These are phyloP conservation scores for Diplogelasinospora grovesii DNA, from an alignment of 495 filamentous ascomycete species.

Conservation along the genomic window DNA sequence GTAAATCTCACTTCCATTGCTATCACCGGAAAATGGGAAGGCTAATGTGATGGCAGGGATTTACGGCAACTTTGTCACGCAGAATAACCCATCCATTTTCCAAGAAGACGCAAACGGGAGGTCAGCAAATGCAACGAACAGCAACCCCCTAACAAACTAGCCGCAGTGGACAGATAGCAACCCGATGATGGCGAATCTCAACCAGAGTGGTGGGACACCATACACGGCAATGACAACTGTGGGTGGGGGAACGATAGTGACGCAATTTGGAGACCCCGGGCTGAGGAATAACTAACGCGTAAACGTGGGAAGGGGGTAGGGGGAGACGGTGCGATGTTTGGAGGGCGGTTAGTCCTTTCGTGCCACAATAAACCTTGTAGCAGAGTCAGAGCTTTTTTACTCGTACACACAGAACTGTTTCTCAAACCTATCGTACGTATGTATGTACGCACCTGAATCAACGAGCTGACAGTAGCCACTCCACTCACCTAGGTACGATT, in stretches of 20 bases:
- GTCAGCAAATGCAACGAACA: neutral
- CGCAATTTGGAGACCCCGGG: slow-evolving; percentile 26
- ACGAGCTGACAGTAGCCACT: too few species aligned
- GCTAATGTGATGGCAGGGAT: too few species aligned
- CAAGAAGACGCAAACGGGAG: slow-evolving; percentile 27
- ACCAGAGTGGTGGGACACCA: slow-evolving; percentile 35
- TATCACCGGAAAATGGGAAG: too few species aligned
- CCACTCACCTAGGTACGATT: too few species aligned
- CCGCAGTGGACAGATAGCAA: slow-evolving; percentile 21
- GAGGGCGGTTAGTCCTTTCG: slow-evolving; percentile 22
- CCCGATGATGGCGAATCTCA: slow-evolving; percentile 34
- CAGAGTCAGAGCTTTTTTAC: too few species aligned
- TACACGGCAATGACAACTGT: slow-evolving; percentile 9
- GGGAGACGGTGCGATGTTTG: slow-evolving; percentile 47
- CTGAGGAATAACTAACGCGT: slow-evolving; percentile 37
- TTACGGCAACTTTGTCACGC: slow-evolving; percentile 43
- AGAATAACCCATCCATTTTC: slow-evolving; percentile 37
- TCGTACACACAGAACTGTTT: too few species aligned
- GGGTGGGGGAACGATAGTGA: slow-evolving; percentile 10
- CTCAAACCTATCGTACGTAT: too few species aligned
- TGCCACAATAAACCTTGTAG: slow-evolving; percentile 11
- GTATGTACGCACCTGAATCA: too few species aligned
- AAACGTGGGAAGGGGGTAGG: slow-evolving; percentile 43
- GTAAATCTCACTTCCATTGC: too few species aligned
- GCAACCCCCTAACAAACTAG: slow-evolving; percentile 11